Conservation (phyloP, 225 moss, liverwort and hornwort genomes). For the Pseudisothecium myosuroides region DNA sequence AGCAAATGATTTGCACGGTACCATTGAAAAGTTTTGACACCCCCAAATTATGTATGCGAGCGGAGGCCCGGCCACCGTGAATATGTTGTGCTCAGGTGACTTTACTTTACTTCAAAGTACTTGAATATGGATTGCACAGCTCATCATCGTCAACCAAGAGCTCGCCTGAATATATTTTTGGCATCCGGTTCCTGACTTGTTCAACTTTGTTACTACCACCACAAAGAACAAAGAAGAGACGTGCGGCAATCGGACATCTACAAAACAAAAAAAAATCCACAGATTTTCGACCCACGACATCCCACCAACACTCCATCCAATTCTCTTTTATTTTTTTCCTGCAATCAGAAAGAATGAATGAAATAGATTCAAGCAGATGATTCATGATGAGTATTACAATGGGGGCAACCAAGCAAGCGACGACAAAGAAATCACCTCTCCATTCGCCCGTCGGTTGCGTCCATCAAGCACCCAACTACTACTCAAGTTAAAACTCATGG, state of each 20-base stretch:
- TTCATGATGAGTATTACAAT: neutral
- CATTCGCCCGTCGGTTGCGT: neutral
- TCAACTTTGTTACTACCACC: neutral
- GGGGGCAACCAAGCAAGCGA: neutral
- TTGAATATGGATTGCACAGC: neutral
- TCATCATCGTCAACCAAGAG: neutral
- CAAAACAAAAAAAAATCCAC: no score
- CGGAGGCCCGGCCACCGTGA: neutral
- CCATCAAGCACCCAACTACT: neutral
- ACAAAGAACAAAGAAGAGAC: neutral
- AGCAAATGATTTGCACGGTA: neutral
- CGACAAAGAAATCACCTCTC: neutral
- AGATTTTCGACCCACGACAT: neutral
- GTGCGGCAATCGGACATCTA: neutral
- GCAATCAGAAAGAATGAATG: neutral
- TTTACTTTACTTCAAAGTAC: neutral
- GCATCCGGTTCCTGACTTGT: neutral
- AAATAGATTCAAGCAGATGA: neutral
- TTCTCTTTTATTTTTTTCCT: neutral
- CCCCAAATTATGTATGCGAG: neutral
- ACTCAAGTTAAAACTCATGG: neutral
- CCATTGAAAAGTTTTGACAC: neutral
- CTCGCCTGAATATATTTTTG: neutral
- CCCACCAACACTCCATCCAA: neutral
- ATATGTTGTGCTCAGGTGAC: neutral